Evolutionary conservation across 257 asterid genomes (phyloP), one percentile per base, ranked within the genome.

Genomic region (Dorcoceras hygrometricum): DNA sequence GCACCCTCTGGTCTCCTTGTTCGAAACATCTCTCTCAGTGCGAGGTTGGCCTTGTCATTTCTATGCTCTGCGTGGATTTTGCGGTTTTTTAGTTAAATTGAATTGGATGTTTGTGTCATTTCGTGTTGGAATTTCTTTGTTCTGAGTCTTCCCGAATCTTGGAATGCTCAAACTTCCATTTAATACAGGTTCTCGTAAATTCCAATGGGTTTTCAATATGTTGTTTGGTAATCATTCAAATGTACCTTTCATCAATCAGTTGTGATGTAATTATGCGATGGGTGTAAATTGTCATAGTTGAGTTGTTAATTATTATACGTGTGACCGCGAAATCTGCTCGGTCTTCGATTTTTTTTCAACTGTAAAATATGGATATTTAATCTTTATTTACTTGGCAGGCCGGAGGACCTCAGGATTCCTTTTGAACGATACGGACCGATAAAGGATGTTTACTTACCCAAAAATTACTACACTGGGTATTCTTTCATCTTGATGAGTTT

Each of bases 1-100:
- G 99, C 74, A 18, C 96, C 95, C 4, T 71, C 93, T n/a, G 97
- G 96, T 22, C 96, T 94, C 60, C 97, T 90, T 54, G 95, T 94
- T 65, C 95, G 97, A 64, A 94, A 94, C 76, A 87, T 94, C 59
- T 81, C 96, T 76, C 89, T 90, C 62, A 85, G 73, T 46, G 86
- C 97, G 14, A 91, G 95, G 97, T 90, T 0, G 26, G 66, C 26
- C 16, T 39, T 8, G 19, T 7, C n/a, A 8, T 64, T 18, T 14
- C 10, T 14, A 36, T n/a, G 20, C 20, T 64, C 29, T 64, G 53
- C 22, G 54, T n/a, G n/a, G 24, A 5, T 16, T 25, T 8, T n/a
- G n/a, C n/a, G n/a, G n/a, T n/a, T 59, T 18, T 19, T 18, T 14
- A 0, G 36, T 14, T 4, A 10, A 58, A 31, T n/a, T n/a, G n/a